Base-by-base conservation (phyloP, 208 protist species). In the Leishmania aethiopica region DNA sequence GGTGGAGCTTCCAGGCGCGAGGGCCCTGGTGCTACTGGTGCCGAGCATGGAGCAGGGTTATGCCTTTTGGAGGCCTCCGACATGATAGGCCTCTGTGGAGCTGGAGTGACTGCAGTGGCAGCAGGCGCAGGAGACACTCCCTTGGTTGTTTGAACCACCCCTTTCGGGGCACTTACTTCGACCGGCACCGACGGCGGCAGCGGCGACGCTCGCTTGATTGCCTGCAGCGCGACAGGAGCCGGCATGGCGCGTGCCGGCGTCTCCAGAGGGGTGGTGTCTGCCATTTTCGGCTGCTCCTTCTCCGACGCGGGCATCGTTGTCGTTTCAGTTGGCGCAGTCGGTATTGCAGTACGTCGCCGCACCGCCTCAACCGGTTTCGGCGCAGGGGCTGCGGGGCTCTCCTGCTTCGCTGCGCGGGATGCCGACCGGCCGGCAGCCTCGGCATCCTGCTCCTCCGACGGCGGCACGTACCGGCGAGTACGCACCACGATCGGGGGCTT, bases 391-490 rank as follows among this genome's bases (percentile, higher is more conserved):
- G 19, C 72, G 37, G 69, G 25, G 59, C 60, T 47, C 32, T 19
- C 62, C 64, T 40, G 60, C 49, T 67, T 66, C 53, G 73, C 72
- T 25, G 35, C 32, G 49, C 47, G 10, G 15, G 69, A 37, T 3
- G n/a, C 35, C 4, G 51, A 60, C 55, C 64, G 40, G 22, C 40
- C 66, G n/a, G 40, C 64, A 15, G 64, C 55, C 7, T 70, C 78
- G 5, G 37, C 37, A 22, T 64, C 64, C 72, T 81, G 79, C 60
- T 81, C 79, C n/a, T 75, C 74, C 8, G 69, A 25, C 19, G 60
- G 80, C 0, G 84, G 84, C 5, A 84, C 81, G 55, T 73, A 88
- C n/a, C 84, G 84, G n/a, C 80, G 84, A 32, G 84, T 88, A 55
- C 80, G 80, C 28, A 88, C 78, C 35, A 85, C 72, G 10, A 82